Base-by-base conservation (phyloP, 225 moss, liverwort and hornwort species). In the Thuidium tamariscinum region DNA sequence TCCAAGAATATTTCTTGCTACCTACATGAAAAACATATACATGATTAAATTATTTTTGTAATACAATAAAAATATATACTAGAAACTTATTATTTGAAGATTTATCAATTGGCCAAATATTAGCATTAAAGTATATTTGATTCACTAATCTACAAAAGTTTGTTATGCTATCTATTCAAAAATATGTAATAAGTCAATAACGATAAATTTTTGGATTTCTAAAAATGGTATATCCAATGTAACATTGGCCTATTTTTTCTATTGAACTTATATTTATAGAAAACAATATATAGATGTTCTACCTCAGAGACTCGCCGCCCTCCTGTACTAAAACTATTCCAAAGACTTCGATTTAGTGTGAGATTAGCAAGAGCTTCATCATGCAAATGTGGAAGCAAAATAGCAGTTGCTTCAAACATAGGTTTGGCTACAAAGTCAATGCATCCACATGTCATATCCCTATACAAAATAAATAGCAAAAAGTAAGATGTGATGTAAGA, bases 361-460 rank as follows among this genome's bases (percentile, higher is more conserved):
- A 99, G 95, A 86, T 96, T 97, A 41, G 91, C 89, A 56, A 99
- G 94, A 72, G 95, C 92, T 84, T 99, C 95, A 88, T 97, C 95
- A 68, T 95, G 89, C 42, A 97, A 46, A 77, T 89, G 93, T 69
- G 98, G 97, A 57, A 97, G 95, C 19, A 96, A 74, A 67, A 97
- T 9, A n/a, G 94, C 88, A 56, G 89, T 95, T 52, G 92, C 92
- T 91, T 97, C 97, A 67, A 97, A 99, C 97, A 99, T 99, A 41
- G 98, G 98, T 83, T 97, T 99, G 62, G 98, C 98, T 59, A 99
- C 94, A 92, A 94, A 99, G 78, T 99, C 98, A 83, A 99, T 99
- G 88, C 98, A 97, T 48, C 98, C 98, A 90, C 95, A 95, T 21
- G 98, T 97, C 98, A 99, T 97, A 62, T 97, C 96, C 95, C 97